These are phyloP conservation scores for Solanum chiquidenum DNA, from an alignment of 257 asterid genomes.

Conservation along the genomic window DNA sequence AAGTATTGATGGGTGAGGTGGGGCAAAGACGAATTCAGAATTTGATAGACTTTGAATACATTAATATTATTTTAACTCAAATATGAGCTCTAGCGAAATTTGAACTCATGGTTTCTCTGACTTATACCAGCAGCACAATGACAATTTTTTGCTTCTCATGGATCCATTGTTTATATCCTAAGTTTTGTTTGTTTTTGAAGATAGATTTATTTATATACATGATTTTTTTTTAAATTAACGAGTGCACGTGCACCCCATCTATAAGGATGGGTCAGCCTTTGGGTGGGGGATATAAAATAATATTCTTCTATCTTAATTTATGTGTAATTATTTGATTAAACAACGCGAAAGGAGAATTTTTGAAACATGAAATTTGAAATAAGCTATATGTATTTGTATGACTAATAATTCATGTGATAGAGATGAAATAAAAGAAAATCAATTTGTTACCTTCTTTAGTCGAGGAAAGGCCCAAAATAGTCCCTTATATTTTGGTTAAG, in stretches of 20 bases:
- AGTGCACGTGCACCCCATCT: background rate
- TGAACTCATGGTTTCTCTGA: too few relatives aligned
- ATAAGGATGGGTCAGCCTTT: background rate
- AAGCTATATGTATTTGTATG: background rate
- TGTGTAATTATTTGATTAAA: background rate
- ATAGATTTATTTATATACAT: too few relatives aligned
- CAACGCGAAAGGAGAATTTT: background rate
- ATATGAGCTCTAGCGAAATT: too few relatives aligned
- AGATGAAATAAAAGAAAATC: background rate
- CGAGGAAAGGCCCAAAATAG: too few relatives aligned
- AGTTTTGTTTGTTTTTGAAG: too few relatives aligned
- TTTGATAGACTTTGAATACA: fast-evolving
- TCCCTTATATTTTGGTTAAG: too few relatives aligned
- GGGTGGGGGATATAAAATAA: background rate
- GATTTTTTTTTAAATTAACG: too few relatives aligned
- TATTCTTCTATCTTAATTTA: background rate
- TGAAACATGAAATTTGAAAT: background rate
- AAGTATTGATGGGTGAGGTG: background rate
- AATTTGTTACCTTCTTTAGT: background rate
- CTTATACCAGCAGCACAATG: too few relatives aligned
- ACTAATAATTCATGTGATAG: background rate
- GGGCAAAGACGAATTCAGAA: too few relatives aligned
- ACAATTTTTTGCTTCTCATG: too few relatives aligned
- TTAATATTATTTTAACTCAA: too few relatives aligned
- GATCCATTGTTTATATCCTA: too few relatives aligned